Percentiles rank a stretch among this genome's conserved stretches.
phyloP scores from a whole-genome alignment of 2,329 filamentous ascomycete genomes.

The Zymoseptoria tritici region DNA sequence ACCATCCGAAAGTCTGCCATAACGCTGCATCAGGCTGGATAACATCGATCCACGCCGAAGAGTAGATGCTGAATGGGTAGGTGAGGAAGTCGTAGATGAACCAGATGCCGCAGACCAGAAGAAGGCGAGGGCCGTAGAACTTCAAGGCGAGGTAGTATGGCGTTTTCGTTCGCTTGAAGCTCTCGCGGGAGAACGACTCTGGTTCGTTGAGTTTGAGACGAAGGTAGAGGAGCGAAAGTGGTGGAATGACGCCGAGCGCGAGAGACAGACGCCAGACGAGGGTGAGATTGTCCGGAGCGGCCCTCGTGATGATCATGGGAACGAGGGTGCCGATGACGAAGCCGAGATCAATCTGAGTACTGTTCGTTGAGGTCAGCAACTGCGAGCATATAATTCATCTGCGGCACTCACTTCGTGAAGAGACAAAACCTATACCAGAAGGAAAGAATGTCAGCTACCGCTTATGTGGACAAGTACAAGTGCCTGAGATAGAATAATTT shows the following conservation, averaged over 20 bases:
- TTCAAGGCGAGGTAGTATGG: conserved; percentile 46
- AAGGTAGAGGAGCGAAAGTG: conserved; percentile 61
- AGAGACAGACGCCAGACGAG: conserved; percentile 77
- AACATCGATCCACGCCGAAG: conserved; percentile 65
- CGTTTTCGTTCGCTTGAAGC: conserved; percentile 52
- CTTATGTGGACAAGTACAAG: too few relatives aligned
- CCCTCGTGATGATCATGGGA: conserved; percentile 52
- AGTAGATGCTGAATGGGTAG: conserved; percentile 83
- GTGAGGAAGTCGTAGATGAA: conserved; percentile 74
- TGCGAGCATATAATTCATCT: background rate
- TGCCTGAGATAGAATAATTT: background rate
- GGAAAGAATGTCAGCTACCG: background rate
- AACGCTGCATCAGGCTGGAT: conserved; percentile 53
- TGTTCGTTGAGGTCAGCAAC: conserved; percentile 54
- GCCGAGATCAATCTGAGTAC: conserved; percentile 76
- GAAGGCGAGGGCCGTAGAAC: conserved; percentile 69
- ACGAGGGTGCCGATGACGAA: conserved; percentile 77
- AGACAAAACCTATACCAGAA: background rate
- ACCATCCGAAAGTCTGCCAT: conserved; percentile 80
- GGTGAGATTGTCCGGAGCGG: conserved; percentile 49
- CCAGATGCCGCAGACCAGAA: conserved; percentile 68
- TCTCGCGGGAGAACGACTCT: conserved; percentile 65
- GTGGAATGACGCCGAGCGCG: conserved; percentile 72
- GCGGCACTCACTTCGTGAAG: background rate
- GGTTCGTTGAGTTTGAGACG: conserved; percentile 70